Evolutionary conservation across 1,139 yeast genomes (phyloP).

Genomic region (Tardiomyces blankii): DNA sequence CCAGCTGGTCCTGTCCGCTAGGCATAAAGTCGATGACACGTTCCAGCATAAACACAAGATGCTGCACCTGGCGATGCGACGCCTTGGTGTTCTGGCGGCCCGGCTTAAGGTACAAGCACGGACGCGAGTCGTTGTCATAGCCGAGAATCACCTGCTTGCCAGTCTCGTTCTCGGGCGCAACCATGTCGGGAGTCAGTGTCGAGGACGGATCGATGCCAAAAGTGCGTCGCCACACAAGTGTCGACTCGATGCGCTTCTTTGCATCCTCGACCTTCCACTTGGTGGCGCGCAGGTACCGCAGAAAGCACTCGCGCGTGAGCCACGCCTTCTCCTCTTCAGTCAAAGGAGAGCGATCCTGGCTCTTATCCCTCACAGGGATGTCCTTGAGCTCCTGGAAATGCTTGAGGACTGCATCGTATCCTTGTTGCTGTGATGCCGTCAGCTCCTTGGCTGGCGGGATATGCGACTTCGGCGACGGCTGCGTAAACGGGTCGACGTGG

Average conservation of each 20-base stretch:
- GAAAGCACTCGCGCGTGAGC: slow-evolving; percentile 81
- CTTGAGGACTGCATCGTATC: slow-evolving; percentile 46
- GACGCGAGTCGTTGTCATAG: slow-evolving; percentile 78
- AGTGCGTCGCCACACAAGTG: slow-evolving; percentile 85
- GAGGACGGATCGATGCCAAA: slow-evolving; percentile 64
- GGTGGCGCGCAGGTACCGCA: slow-evolving; percentile 81
- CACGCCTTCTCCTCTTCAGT: slow-evolving; percentile 67
- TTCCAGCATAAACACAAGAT: slow-evolving; percentile 83
- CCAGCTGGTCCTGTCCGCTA: slow-evolving; percentile 86
- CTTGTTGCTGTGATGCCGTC: slow-evolving; percentile 41
- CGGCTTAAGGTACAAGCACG: slow-evolving; percentile 79
- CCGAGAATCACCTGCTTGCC: slow-evolving; percentile 89
- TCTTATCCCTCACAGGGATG: slow-evolving; percentile 34
- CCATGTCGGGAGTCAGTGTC: slow-evolving; percentile 49
- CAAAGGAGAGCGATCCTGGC: slow-evolving; percentile 28
- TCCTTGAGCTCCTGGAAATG: slow-evolving; percentile 42
- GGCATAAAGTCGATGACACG: slow-evolving; percentile 91
- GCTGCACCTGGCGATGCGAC: slow-evolving; percentile 81
- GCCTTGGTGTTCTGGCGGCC: slow-evolving; percentile 91
- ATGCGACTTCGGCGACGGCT: slow-evolving; percentile 13
- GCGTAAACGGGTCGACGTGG: slow-evolving; percentile 18
- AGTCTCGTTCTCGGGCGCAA: slow-evolving; percentile 62
- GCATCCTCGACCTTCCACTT: slow-evolving; percentile 74
- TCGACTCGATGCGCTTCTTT: slow-evolving; percentile 58
- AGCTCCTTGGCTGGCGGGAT: slow-evolving; percentile 20